These are phyloP conservation scores for Botrytis byssoidea DNA, from an alignment of 2,329 filamentous ascomycete species.

Conservation along the genomic window DNA sequence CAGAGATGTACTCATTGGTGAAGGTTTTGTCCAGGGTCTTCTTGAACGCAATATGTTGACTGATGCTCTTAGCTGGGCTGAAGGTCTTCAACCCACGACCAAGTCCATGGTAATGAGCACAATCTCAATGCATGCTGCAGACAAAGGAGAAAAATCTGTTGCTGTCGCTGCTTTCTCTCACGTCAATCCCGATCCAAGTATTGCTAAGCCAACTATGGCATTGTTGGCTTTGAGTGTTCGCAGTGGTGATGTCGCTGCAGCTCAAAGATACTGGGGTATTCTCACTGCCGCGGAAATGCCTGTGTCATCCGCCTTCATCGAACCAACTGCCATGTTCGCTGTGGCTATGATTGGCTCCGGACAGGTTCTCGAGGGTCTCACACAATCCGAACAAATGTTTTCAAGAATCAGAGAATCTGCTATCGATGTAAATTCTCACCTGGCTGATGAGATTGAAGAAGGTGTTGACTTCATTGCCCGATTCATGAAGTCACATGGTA, in stretches of 20 bases:
- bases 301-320: constrained; percentile 67
- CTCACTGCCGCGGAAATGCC: constrained; percentile 62
- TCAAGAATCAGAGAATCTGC: constrained; percentile 69
- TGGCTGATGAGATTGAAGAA: constrained; percentile 82
- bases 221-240: constrained; percentile 86
- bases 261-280: constrained; percentile 77
- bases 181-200: constrained; percentile 51
- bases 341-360: constrained; percentile 84
- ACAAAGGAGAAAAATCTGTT: constrained; percentile 67
- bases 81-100: constrained; percentile 58
- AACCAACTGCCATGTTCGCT: constrained; percentile 87
- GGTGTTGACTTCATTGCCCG: constrained; percentile 66
- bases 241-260: constrained; percentile 72
- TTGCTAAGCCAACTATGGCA: constrained; percentile 66
- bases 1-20: constrained; percentile 67
- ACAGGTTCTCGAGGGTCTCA: constrained; percentile 76
- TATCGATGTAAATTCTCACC: constrained; percentile 51
- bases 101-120: constrained; percentile 65
- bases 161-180: constrained; percentile 66
- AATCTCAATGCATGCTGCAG: constrained; percentile 76
- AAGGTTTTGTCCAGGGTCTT: constrained; percentile 77
- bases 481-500: constrained; percentile 57
- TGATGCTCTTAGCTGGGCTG: constrained; percentile 73
- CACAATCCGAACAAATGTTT: constrained; percentile 83
- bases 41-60: constrained; percentile 67